These are phyloP conservation scores for Oidium heveae DNA, from an alignment of 2,329 filamentous ascomycete genomes.

Conservation along the genomic window DNA sequence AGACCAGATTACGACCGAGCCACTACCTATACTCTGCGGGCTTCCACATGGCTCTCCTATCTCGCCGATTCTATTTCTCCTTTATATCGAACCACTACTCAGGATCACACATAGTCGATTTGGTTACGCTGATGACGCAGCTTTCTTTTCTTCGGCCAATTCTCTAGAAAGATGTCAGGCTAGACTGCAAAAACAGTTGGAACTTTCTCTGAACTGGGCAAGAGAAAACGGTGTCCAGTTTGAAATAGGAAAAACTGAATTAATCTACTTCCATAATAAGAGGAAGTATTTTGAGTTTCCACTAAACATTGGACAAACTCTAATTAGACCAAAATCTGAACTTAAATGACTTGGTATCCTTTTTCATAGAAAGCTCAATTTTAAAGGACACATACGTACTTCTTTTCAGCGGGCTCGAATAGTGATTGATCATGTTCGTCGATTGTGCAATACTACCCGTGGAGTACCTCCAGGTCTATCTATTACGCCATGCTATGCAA, in stretches of 20 bases:
- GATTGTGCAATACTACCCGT: neutral
- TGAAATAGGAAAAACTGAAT: neutral
- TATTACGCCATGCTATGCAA: neutral
- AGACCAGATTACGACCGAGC: neutral
- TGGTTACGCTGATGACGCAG: neutral
- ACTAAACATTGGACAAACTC: neutral
- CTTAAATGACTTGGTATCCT: neutral
- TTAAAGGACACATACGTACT: neutral
- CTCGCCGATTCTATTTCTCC: neutral
- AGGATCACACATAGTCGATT: neutral
- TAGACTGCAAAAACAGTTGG: neutral
- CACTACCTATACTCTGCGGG: neutral
- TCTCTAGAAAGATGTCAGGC: neutral
- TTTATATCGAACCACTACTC: neutral
- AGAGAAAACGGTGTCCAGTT: neutral
- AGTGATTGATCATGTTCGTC: neutral
- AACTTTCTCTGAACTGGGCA: neutral
- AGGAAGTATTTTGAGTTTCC: neutral
- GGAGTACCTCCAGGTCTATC: neutral
- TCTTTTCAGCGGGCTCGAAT: neutral
- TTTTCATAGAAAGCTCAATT: neutral
- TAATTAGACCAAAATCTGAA: neutral
- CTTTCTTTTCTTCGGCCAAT: neutral
- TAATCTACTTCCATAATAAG: neutral
- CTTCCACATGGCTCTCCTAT: neutral